These are phyloP conservation scores for Crithidia thermophila DNA, from an alignment of 208 protist species.

Conservation along the genomic window DNA sequence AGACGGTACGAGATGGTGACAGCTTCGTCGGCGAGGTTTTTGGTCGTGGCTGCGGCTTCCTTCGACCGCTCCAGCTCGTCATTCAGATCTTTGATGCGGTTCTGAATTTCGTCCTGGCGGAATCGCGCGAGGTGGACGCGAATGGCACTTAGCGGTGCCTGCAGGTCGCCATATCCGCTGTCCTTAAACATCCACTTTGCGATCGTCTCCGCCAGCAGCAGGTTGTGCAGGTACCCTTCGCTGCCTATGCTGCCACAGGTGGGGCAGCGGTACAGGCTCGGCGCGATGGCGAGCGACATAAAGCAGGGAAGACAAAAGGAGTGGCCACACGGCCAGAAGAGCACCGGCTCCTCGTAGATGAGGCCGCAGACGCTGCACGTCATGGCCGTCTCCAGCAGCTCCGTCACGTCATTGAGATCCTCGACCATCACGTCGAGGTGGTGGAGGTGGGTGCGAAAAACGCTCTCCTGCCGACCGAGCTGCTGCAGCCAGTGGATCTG, in stretches of 20 bases:
- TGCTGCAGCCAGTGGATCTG: slow-evolving; percentile 80
- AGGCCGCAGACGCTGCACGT: slow-evolving; percentile 79
- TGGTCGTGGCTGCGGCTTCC: not conserved
- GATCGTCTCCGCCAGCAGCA: slow-evolving; percentile 78
- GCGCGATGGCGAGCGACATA: slow-evolving; percentile 77
- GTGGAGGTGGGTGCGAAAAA: slow-evolving; percentile 65
- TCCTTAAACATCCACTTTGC: slow-evolving; percentile 94
- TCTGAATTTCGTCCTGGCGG: slow-evolving; percentile 50
- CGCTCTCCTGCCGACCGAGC: slow-evolving; percentile 53
- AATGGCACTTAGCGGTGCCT: slow-evolving; percentile 73
- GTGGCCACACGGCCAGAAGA: slow-evolving; percentile 90
- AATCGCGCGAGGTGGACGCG: slow-evolving; percentile 82
- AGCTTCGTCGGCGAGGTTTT: slow-evolving; percentile 12
- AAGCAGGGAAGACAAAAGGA: slow-evolving; percentile 84
- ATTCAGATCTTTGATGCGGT: slow-evolving; percentile 46
- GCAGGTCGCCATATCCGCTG: slow-evolving; percentile 72
- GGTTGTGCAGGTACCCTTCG: slow-evolving; percentile 86
- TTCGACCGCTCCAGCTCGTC: slow-evolving; percentile 40
- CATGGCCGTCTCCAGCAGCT: slow-evolving; percentile 73
- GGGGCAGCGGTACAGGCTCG: slow-evolving; percentile 83
- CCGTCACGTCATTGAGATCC: slow-evolving; percentile 84
- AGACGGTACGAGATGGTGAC: slow-evolving; percentile 76
- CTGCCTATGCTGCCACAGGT: slow-evolving; percentile 86
- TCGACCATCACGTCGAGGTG: slow-evolving; percentile 77
- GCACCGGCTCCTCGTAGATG: slow-evolving; percentile 82